phyloP scores from a whole-genome alignment of 2,329 filamentous ascomycete genomes.

The Arthrobotrys sinensis region DNA sequence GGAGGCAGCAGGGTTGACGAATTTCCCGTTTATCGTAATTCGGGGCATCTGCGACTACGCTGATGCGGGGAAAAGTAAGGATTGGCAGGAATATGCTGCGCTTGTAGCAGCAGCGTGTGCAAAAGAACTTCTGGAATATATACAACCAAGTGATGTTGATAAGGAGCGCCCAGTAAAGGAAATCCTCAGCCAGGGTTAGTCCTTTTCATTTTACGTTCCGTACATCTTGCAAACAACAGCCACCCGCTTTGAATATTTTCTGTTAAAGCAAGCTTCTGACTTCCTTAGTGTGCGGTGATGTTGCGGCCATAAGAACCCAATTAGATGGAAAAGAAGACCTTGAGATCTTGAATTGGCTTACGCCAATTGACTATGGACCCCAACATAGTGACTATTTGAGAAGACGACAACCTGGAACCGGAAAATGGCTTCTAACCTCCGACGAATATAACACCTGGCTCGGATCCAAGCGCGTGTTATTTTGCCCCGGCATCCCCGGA shows the following conservation, averaged over 20 bases:
- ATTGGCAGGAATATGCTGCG: constrained; percentile 61
- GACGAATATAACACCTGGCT: constrained; percentile 67
- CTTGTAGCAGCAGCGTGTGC: constrained; percentile 61
- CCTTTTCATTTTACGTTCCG: too few species aligned
- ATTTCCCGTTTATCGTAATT: constrained; percentile 62
- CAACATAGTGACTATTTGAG: constrained; percentile 61
- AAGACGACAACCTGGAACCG: constrained; percentile 68
- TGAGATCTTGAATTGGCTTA: constrained; percentile 24
- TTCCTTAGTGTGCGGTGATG: too few species aligned
- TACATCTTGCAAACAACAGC: too few species aligned
- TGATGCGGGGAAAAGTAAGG: constrained; percentile 61
- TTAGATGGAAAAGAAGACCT: constrained; percentile 9
- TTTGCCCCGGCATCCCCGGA: constrained; percentile 66
- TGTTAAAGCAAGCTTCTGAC: too few species aligned
- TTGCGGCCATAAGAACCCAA: neutral
- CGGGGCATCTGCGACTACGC: constrained; percentile 62
- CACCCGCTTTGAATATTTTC: too few species aligned
- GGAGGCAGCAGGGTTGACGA: constrained; percentile 47
- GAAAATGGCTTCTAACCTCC: constrained; percentile 70
- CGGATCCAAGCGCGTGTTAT: neutral
- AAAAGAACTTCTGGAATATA: constrained; percentile 47
- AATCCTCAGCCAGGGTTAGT: constrained; percentile 6
- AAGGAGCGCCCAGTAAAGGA: constrained; percentile 11
- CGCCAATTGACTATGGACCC: neutral
- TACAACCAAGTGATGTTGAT: neutral